Conservation (phyloP, 768 basidiomycete genomes). For the Mycena crocata region DNA sequence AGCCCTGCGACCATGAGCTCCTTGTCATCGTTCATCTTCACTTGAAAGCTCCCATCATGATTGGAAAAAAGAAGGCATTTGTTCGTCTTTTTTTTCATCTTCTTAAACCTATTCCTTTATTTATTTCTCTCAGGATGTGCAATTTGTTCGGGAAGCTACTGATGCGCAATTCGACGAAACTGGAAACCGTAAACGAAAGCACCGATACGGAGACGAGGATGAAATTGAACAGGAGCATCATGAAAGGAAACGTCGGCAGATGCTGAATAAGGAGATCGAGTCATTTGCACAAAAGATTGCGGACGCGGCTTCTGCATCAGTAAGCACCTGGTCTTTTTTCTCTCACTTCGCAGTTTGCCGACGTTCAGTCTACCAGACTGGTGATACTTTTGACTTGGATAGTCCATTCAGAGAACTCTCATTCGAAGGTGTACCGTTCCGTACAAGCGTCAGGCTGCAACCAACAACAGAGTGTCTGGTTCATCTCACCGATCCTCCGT, state of each 20-base stretch:
- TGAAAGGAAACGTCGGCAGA: conserved; percentile 88
- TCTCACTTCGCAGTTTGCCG: not conserved
- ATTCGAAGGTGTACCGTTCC: conserved; percentile 96
- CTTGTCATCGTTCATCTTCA: conserved; percentile 95
- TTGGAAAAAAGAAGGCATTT: conserved; percentile 98
- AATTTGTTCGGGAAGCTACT: conserved; percentile 98
- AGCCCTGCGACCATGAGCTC: conserved; percentile 96
- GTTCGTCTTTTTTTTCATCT: conserved; percentile 55
- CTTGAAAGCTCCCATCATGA: conserved; percentile 95
- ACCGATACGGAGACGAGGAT: conserved; percentile 97
- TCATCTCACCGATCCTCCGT: conserved; percentile 94
- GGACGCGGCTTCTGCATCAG: conserved; percentile 82
- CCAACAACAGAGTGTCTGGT: conserved; percentile 98
- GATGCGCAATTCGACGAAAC: conserved; percentile 99
- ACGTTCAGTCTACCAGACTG: conserved; percentile 51
- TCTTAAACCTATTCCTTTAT: conserved; percentile 5
- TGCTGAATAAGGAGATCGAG: conserved; percentile 95
- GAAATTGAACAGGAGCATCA: conserved; percentile 99
- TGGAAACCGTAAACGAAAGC: conserved; percentile 97
- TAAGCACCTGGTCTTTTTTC: conserved; percentile 50
- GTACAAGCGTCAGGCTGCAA: conserved; percentile 93
- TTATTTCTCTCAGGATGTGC: conserved; percentile 79
- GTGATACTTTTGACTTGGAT: conserved; percentile 91
- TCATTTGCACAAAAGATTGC: conserved; percentile 93
- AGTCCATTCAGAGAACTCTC: conserved; percentile 97